phyloP scores from a whole-genome alignment of 371 early-diverging fungal species.

The Vairimorpha necatrix region DNA sequence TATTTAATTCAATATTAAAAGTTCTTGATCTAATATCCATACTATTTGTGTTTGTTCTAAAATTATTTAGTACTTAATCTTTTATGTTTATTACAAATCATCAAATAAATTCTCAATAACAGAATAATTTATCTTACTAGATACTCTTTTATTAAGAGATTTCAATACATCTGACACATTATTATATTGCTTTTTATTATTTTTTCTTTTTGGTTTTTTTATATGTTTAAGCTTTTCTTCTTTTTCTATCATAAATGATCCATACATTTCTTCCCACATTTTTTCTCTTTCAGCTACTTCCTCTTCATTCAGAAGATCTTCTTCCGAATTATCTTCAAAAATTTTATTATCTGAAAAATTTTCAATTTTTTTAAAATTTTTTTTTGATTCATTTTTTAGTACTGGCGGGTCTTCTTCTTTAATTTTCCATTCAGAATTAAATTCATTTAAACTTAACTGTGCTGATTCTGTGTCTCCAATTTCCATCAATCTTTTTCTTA shows the following conservation, averaged over 20 bases:
- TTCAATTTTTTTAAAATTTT: slow-evolving; percentile 50
- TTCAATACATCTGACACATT: slow-evolving; percentile 61
- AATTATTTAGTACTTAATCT: neutral
- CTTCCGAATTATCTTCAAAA: slow-evolving; percentile 24
- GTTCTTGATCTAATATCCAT: no score
- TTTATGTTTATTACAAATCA: slow-evolving; percentile 12
- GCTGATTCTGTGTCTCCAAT: slow-evolving; percentile 79
- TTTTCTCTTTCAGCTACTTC: slow-evolving; percentile 54
- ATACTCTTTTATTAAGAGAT: slow-evolving; percentile 57
- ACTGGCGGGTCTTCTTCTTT: slow-evolving; percentile 78
- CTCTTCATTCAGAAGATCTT: slow-evolving; percentile 51
- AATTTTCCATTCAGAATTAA: slow-evolving; percentile 78
- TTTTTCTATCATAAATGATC: slow-evolving; percentile 58
- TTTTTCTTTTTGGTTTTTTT: slow-evolving; percentile 41
- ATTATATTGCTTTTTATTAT: slow-evolving; percentile 41
- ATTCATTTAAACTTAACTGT: slow-evolving; percentile 76
- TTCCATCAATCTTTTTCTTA: slow-evolving; percentile 78
- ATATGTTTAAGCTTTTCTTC: slow-evolving; percentile 39
- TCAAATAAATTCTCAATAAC: slow-evolving; percentile 63
- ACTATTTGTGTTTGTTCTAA: neutral
- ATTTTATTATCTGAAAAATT: slow-evolving; percentile 24
- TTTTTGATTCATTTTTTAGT: slow-evolving; percentile 55
- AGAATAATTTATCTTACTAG: slow-evolving; percentile 62
- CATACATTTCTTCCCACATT: slow-evolving; percentile 65
- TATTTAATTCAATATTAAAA: no score